These are phyloP conservation scores for Aspergillus thermomutatus DNA, from an alignment of 2,329 filamentous ascomycete species.

Conservation along the genomic window DNA sequence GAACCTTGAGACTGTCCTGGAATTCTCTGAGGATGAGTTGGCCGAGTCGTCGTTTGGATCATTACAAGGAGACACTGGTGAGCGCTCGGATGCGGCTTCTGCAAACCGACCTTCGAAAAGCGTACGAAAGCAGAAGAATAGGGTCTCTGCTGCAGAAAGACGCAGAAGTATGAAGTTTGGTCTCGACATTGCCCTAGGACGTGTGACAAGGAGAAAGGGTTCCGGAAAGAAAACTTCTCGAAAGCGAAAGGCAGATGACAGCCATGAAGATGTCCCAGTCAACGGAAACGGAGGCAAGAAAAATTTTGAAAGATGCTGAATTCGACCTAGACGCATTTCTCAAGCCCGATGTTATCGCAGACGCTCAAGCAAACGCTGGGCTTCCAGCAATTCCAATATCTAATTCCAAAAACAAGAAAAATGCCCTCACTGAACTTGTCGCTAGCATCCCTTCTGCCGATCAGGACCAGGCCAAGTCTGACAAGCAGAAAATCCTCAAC, in stretches of 20 bases:
- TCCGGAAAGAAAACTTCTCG: background rate
- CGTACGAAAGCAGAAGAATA: conserved; percentile 7
- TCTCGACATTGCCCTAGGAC: conserved; percentile 6
- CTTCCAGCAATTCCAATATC: conserved; percentile 23
- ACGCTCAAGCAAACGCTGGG: conserved; percentile 25
- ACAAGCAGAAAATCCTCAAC: conserved; percentile 22
- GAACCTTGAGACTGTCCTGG: background rate
- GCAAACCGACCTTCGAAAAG: background rate
- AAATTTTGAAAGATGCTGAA: background rate
- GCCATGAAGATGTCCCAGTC: background rate
- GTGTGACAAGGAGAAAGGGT: background rate
- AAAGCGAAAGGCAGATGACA: background rate
- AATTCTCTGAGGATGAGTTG: background rate
- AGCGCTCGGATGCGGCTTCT: background rate
- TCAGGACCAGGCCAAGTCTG: conserved; percentile 17
- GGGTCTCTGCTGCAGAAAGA: conserved; percentile 12
- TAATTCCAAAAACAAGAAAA: conserved; percentile 19
- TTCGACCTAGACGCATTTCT: conserved; percentile 21
- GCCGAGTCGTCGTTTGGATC: background rate
- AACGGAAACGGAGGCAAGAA: conserved; percentile 5
- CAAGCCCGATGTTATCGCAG: conserved; percentile 17
- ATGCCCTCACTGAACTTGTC: conserved; percentile 33
- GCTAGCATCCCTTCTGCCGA: conserved; percentile 27
- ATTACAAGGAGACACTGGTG: background rate
- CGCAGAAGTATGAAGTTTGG: conserved; percentile 12